Evolutionary conservation across 441 rosid genomes (phyloP), one percentile per base, ranked within the genome.

Genomic region (Iberis amara): DNA sequence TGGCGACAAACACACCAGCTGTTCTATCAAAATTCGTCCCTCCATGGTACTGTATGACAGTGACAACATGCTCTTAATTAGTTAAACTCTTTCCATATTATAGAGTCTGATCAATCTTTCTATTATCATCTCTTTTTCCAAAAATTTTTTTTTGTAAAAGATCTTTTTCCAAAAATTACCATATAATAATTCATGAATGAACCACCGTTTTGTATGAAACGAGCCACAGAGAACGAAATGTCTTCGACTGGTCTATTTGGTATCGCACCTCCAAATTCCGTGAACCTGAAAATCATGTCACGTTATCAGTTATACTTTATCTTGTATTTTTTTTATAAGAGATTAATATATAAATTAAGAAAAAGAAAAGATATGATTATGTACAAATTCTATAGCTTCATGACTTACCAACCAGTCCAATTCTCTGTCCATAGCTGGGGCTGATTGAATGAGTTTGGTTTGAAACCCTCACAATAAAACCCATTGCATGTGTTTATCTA

Each of bases 321-420:
- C n/a, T n/a, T n/a, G n/a, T n/a, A n/a, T n/a, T n/a, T n/a, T n/a
- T n/a, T n/a, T n/a, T n/a, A n/a, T 24, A 24, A 24, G 27, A 24
- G 27, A 24, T 24, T 4, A 24, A 24, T n/a, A n/a, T n/a, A n/a
- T n/a, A n/a, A n/a, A n/a, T n/a, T n/a, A n/a, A n/a, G n/a, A n/a
- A n/a, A n/a, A n/a, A n/a, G n/a, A n/a, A n/a, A n/a, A n/a, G n/a
- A n/a, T n/a, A n/a, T n/a, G n/a, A n/a, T n/a, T n/a, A n/a, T n/a
- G n/a, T n/a, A n/a, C n/a, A n/a, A n/a, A n/a, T n/a, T n/a, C n/a
- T n/a, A n/a, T n/a, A n/a, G n/a, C n/a, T n/a, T n/a, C n/a, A n/a
- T n/a, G n/a, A 59, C 82, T 59, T 63, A 82, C 82, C 81, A 81
- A 38, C 85, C 79, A 24, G 85, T 80, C 86, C 90, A 83, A 58